A percentile compares a stretch with the other conserved stretches of the same genome.
phyloP scores from a whole-genome alignment of 148 eudicot species.

The Spergularia marina region DNA sequence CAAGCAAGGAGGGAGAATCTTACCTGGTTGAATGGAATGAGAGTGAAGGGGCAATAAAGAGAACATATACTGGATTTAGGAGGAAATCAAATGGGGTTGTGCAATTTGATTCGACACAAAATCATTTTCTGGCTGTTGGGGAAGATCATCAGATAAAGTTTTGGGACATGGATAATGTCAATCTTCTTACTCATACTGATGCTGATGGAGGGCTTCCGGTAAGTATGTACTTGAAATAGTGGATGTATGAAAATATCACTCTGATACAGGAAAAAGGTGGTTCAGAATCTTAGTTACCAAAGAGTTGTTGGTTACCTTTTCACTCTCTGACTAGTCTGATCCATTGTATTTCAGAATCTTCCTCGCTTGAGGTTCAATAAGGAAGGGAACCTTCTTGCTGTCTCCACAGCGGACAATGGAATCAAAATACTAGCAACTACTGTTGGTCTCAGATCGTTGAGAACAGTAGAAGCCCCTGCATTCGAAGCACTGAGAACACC shows the following conservation, averaged over 20 bases:
- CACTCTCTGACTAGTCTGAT: not conserved
- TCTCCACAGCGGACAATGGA: constrained; percentile 74
- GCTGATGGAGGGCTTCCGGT: constrained; percentile 94
- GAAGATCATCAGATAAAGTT: constrained; percentile 86
- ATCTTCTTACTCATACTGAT: constrained; percentile 54
- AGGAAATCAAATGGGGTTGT: constrained; percentile 72
- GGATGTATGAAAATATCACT: not conserved
- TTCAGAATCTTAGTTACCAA: not conserved
- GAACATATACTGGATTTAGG: constrained; percentile 72
- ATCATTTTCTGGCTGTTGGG: constrained; percentile 87
- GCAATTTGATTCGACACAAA: constrained; percentile 88
- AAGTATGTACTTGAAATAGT: constrained; percentile 21
- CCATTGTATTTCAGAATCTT: constrained; percentile 41
- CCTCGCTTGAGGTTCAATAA: constrained; percentile 88
- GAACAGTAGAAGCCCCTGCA: constrained; percentile 59
- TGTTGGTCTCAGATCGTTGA: constrained; percentile 58
- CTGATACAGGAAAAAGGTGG: not conserved
- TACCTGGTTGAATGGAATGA: constrained; percentile 95
- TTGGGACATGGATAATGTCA: constrained; percentile 87
- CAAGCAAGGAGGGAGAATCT: constrained; percentile 91
- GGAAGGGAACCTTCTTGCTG: constrained; percentile 88
- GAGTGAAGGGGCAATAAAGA: constrained; percentile 88
- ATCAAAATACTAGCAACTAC: constrained; percentile 66
- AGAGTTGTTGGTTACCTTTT: constrained; percentile 15
- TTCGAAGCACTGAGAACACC: constrained; percentile 75